Evolutionary conservation across 768 basidiomycete species (phyloP).

Genomic region (Pulveroboletus sp.): DNA sequence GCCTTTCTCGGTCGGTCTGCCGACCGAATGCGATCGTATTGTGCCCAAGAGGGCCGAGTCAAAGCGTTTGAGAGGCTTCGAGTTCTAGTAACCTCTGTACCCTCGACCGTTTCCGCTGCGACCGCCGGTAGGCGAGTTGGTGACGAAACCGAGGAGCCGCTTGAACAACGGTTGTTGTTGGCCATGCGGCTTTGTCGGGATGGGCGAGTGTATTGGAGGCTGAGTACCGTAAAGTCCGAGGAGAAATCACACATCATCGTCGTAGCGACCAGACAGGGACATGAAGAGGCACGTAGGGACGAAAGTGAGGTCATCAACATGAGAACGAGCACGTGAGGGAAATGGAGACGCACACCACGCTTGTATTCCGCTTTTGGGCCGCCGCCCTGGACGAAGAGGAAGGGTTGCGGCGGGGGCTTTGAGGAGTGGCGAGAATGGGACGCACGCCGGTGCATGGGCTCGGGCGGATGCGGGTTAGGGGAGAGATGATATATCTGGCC

Average conservation of each 20-base stretch:
- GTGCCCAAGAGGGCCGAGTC: no score
- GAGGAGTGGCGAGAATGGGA: slow-evolving; percentile 23
- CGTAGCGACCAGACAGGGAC: background rate
- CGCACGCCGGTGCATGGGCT: slow-evolving; percentile 13
- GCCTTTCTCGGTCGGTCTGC: slow-evolving; percentile 7
- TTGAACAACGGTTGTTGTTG: slow-evolving; percentile 30
- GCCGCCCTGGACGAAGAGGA: slow-evolving; percentile 23
- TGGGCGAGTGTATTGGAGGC: slow-evolving; percentile 27
- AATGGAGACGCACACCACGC: slow-evolving; percentile 25
- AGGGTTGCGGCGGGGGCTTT: slow-evolving; percentile 24
- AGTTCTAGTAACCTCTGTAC: slow-evolving; percentile 25
- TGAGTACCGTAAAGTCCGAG: slow-evolving; percentile 2
- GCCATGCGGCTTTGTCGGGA: slow-evolving; percentile 27
- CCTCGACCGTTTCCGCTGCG: slow-evolving; percentile 24
- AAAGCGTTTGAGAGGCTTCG: no score
- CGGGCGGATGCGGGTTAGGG: slow-evolving; percentile 6
- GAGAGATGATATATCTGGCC: slow-evolving; percentile 25
- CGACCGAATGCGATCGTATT: background rate
- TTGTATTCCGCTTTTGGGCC: slow-evolving; percentile 32
- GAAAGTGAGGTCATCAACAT: slow-evolving; percentile 12
- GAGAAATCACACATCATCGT: slow-evolving; percentile 4
- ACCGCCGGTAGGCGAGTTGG: slow-evolving; percentile 22
- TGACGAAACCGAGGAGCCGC: slow-evolving; percentile 28
- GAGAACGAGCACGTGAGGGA: slow-evolving; percentile 10
- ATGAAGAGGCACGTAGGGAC: slow-evolving; percentile 1